Conservation (phyloP, 1,139 yeast genomes). For the Cylindricascospora bacillispora region DNA sequence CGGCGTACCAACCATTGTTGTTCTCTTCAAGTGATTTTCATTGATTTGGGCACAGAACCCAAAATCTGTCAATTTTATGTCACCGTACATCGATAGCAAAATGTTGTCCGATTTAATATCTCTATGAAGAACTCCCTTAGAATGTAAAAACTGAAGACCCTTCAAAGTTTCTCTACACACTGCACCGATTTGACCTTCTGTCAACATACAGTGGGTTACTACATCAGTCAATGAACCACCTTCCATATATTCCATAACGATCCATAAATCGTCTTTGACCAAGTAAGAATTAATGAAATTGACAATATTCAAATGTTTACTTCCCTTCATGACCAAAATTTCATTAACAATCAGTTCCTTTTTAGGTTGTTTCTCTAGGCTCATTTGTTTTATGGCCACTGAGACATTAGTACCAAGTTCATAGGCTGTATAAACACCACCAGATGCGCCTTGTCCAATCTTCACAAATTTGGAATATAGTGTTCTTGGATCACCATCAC, state of each 20-base stretch:
- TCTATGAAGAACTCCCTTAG: slow-evolving; percentile 90
- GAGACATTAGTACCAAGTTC: slow-evolving; percentile 44
- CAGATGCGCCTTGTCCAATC: slow-evolving; percentile 95
- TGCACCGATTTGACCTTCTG: slow-evolving; percentile 93
- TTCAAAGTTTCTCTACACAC: slow-evolving; percentile 83
- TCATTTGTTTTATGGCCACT: slow-evolving; percentile 92
- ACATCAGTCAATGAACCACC: slow-evolving; percentile 95
- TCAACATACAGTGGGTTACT: slow-evolving; percentile 88
- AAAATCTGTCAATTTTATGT: slow-evolving; percentile 80
- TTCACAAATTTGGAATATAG: slow-evolving; percentile 56
- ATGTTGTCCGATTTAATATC: slow-evolving; percentile 95
- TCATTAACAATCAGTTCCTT: slow-evolving; percentile 87
- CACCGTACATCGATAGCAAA: slow-evolving; percentile 67
- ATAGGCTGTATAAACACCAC: slow-evolving; percentile 88
- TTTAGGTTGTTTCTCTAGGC: slow-evolving; percentile 80
- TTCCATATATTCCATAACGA: slow-evolving; percentile 98
- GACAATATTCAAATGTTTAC: slow-evolving; percentile 76
- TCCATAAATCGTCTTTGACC: slow-evolving; percentile 73
- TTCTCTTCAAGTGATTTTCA: slow-evolving; percentile 73
- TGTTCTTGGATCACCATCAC: slow-evolving; percentile 69
- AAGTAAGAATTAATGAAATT: slow-evolving; percentile 81
- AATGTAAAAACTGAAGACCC: slow-evolving; percentile 79
- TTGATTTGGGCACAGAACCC: slow-evolving; percentile 87
- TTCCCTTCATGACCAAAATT: slow-evolving; percentile 83
- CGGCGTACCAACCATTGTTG: slow-evolving; percentile 99